Evolutionary conservation across 73 alveolate species (phyloP).

Genomic region (Blepharisma japonicum): DNA sequence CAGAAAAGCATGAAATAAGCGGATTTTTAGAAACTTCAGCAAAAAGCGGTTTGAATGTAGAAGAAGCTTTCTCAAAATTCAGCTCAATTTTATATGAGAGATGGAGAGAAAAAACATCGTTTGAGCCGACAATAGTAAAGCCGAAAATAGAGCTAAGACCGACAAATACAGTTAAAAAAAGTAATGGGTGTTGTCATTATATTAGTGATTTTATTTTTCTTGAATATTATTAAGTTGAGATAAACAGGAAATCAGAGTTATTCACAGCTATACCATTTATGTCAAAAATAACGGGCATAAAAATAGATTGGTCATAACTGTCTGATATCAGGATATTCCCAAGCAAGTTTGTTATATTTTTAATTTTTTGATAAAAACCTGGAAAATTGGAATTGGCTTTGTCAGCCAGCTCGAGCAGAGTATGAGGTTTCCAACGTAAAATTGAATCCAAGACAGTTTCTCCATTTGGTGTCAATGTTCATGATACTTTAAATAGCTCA

Average conservation of each 20-base stretch:
- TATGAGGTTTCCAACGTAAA: neutral
- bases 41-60: slow-evolving; percentile 25
- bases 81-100: neutral
- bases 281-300: no score
- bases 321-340: neutral
- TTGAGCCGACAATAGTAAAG: neutral
- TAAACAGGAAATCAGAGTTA: no score
- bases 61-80: neutral
- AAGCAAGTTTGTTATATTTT: neutral
- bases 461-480: slow-evolving; percentile 4
- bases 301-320: neutral
- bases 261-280: no score
- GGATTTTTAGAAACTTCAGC: slow-evolving; percentile 31
- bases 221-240: no score
- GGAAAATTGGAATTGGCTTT: neutral
- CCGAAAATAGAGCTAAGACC: no score
- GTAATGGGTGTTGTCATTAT: no score
- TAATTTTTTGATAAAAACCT: neutral
- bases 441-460: neutral
- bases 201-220: no score
- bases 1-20: slow-evolving; percentile 55
- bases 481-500: neutral
- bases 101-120: slow-evolving; percentile 1
- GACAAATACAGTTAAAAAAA: no score
- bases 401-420: neutral